Conservation (phyloP, 2,329 filamentous ascomycete genomes). For the Amesomyces nigricolor region DNA sequence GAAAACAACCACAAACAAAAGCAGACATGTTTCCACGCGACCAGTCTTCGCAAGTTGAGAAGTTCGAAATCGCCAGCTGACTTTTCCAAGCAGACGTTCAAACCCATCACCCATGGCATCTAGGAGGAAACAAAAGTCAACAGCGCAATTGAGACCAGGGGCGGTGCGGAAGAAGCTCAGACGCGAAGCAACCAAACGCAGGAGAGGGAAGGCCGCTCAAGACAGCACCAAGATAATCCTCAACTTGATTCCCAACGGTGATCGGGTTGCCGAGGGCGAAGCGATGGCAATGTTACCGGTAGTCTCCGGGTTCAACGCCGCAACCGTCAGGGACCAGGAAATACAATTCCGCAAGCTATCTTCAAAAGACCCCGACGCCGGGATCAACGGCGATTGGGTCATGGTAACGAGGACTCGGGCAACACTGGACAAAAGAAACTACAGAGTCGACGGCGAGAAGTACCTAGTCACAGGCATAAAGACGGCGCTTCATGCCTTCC, state of each 20-base stretch:
- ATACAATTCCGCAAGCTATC: neutral
- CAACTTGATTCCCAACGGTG: neutral
- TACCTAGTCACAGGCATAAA: slow-evolving; percentile 42
- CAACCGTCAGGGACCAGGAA: neutral
- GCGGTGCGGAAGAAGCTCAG: neutral
- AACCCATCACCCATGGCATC: no score
- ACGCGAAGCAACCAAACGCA: neutral
- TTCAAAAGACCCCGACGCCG: neutral
- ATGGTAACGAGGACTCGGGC: neutral
- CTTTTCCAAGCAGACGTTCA: no score
- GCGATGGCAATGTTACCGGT: neutral
- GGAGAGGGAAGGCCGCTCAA: neutral
- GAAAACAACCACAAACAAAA: neutral
- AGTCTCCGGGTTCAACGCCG: neutral
- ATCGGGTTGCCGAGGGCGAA: neutral
- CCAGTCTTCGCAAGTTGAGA: no score
- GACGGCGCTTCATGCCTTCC: slow-evolving; percentile 41
- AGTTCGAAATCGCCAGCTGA: no score
- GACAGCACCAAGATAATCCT: neutral
- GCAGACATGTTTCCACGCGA: no score
- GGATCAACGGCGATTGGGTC: neutral
- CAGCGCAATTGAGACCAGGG: neutral
- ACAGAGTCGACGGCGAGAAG: neutral
- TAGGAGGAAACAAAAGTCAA: neutral
- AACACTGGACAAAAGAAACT: neutral